Conservation (phyloP, 148 eudicot genomes). For the Cornus controversa region DNA sequence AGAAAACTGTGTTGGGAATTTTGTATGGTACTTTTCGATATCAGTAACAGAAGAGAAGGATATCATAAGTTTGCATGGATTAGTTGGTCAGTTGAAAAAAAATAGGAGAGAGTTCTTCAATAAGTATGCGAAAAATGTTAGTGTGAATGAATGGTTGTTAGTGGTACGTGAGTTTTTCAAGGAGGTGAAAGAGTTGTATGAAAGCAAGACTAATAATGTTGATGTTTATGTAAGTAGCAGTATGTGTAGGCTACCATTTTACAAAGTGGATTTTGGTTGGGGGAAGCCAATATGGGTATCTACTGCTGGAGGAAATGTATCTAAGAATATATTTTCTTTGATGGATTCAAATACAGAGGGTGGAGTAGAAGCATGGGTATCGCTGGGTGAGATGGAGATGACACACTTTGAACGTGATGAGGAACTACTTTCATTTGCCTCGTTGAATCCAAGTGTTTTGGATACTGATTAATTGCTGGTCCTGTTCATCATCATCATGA, state of each 20-base stretch:
- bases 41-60: background rate
- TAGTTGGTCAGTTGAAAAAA: background rate
- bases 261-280: background rate
- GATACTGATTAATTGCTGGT: too few species aligned
- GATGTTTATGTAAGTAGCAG: background rate
- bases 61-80: background rate
- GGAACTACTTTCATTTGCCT: background rate
- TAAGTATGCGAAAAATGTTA: background rate
- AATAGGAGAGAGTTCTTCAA: background rate
- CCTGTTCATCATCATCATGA: too few species aligned
- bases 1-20: slow-evolving; percentile 1
- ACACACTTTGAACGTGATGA: background rate
- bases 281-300: background rate
- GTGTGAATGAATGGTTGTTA: slow-evolving; percentile 10
- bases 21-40: slow-evolving; percentile 3
- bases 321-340: background rate
- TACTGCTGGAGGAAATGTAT: background rate
- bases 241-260: background rate
- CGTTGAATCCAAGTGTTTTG: too few species aligned
- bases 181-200: background rate
- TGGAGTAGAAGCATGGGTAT: slow-evolving; percentile 11
- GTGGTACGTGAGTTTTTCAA: background rate
- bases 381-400: slow-evolving; percentile 12
- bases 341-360: background rate
- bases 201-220: background rate